Percentiles rank a stretch among this genome's conserved stretches.
Conservation (phyloP, 352 stramenopile genomes). For the Phytophthora brassicae region DNA sequence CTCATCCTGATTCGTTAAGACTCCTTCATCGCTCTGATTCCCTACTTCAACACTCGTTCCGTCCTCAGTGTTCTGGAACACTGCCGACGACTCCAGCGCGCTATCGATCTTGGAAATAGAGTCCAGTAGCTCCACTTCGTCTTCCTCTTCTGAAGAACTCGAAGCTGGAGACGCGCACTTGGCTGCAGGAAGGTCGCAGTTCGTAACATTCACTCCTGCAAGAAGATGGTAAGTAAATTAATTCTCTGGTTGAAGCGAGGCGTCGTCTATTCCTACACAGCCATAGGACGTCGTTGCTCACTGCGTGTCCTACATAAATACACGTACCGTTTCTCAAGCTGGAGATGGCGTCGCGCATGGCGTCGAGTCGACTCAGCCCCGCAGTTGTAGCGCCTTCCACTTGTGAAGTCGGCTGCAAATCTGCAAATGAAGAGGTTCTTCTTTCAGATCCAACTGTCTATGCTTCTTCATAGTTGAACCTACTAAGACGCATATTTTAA, state of each 20-base stretch:
- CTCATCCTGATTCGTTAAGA: slow-evolving; percentile 5
- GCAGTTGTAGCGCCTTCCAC: background rate
- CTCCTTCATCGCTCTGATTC: slow-evolving; percentile 1
- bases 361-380: background rate
- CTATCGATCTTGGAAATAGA: slow-evolving; percentile 29
- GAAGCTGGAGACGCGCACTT: background rate
- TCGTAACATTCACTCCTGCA: background rate
- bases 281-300: background rate
- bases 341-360: background rate
- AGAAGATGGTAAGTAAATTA: background rate
- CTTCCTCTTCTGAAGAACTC: slow-evolving; percentile 26
- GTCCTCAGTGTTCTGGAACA: slow-evolving; percentile 11
- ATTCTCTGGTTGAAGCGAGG: background rate
- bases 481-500: background rate
- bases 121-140: slow-evolving; percentile 30
- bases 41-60: background rate
- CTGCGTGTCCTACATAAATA: background rate
- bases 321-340: background rate
- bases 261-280: background rate
- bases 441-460: slow-evolving; percentile 19
- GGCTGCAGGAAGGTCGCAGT: too few relatives aligned
- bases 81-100: slow-evolving; percentile 24
- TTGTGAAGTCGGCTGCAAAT: slow-evolving; percentile 7
- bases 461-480: background rate
- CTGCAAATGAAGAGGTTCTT: background rate